Evolutionary conservation across 805 yeast species (phyloP), one percentile per base, ranked within the genome.

Genomic region (Wickerhamomyces subpelliculosus): DNA sequence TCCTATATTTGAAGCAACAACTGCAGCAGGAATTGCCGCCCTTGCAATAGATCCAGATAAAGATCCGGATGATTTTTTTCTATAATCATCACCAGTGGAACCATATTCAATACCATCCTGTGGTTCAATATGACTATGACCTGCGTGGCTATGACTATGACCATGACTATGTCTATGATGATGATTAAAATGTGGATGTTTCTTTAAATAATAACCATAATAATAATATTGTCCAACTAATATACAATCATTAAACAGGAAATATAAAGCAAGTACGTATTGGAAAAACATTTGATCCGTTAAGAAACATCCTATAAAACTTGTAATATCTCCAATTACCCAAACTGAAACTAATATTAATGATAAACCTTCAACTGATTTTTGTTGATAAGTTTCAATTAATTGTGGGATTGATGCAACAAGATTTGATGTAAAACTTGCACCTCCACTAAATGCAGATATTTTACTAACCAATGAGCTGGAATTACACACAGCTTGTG

Each of bases 261-360:
- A 88, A 60, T 89, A 89, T 2, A 72, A 41, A 0, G 94, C 85
- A 14, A 88, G 63, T 18, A 78, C 62, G 10, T 78, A 72, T 55
- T 88, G 97, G 60, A 88, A 89, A n/a, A 81, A 77, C 34, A 87
- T 64, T 43, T 89, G 96, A 7, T 73, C 56, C 0, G 96, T 87
- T 34, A 87, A 55, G 0, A 84, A 42, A 43, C 95, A 86, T 0
- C 96, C 97, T 0, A 72, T 33, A 22, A 80, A 58, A 32, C 76
- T 71, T 8, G 78, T 68, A 17, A 68, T 3, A 10, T 61, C 79
- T 13, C 65, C 67, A 25, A 57, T 35, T 14, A 61, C 40, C 65
- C 65, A 61, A 6, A 73, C 64, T 5, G 68, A 65, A 41, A 74
- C 64, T 20, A 74, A 61, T 13, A 68, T 47, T 7, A 78, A 75